A percentile compares a stretch with the other conserved stretches of the same genome.
These are phyloP conservation scores for Rubroshorea leprosula DNA, from an alignment of 345 rosid species.

Conservation along the genomic window DNA sequence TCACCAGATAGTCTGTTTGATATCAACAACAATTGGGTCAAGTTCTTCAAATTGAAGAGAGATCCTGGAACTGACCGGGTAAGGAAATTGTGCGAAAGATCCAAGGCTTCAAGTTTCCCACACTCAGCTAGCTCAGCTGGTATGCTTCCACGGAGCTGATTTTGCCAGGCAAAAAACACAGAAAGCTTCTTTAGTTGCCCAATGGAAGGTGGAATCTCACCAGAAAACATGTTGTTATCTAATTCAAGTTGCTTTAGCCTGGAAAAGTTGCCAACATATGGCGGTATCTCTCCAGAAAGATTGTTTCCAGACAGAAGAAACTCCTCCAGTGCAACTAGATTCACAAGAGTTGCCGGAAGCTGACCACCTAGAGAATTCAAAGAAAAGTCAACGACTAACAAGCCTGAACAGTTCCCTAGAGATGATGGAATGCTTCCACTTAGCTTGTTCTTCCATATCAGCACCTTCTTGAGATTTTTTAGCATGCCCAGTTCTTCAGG, in stretches of 20 bases:
- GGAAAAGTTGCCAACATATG: conserved; percentile 36
- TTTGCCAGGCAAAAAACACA: conserved; percentile 65
- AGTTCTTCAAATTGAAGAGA: conserved; percentile 52
- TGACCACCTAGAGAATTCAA: conserved; percentile 45
- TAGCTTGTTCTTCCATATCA: conserved; percentile 60
- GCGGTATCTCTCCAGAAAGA: conserved; percentile 47
- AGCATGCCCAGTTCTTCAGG: conserved; percentile 46
- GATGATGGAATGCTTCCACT: conserved; percentile 42
- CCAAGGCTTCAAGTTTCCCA: conserved; percentile 52
- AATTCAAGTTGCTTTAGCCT: conserved; percentile 57
- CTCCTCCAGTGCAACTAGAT: conserved; percentile 44
- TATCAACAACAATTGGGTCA: conserved; percentile 50
- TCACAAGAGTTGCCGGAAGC: conserved; percentile 42
- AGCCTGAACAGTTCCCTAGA: conserved; percentile 38
- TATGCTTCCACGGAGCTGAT: conserved; percentile 53
- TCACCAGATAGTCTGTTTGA: conserved; percentile 52
- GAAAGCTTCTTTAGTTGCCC: conserved; percentile 53
- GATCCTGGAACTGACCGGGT: conserved; percentile 51
- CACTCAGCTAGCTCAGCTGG: conserved; percentile 52
- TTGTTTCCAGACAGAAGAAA: conserved; percentile 50
- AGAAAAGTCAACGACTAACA: conserved; percentile 53
- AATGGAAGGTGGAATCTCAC: conserved; percentile 46
- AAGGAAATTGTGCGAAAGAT: conserved; percentile 57
- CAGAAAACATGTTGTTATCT: conserved; percentile 49
- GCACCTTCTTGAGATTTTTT: conserved; percentile 43